Conservation (phyloP, 2,329 filamentous ascomycete species). For the Elsinoe perseae region DNA sequence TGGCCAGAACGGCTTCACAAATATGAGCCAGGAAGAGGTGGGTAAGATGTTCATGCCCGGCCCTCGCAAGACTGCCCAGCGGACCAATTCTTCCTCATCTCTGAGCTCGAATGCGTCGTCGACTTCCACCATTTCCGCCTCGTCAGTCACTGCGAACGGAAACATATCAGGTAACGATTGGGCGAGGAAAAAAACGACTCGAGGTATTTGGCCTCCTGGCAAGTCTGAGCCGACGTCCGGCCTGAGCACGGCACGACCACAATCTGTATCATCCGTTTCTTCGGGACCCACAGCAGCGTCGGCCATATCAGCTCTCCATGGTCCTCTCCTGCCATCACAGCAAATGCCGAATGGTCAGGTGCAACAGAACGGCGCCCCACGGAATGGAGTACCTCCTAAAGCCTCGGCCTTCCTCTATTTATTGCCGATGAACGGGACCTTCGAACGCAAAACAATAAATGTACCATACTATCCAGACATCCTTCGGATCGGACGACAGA, state of each 20-base stretch:
- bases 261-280: constrained; percentile 51
- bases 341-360: constrained; percentile 55
- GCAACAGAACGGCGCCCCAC: constrained; percentile 48
- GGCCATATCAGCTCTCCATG: constrained; percentile 55
- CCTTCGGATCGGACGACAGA: constrained; percentile 88
- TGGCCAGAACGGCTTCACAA: constrained; percentile 54
- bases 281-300: constrained; percentile 53
- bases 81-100: constrained; percentile 86
- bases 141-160: constrained; percentile 25
- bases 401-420: constrained; percentile 75
- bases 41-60: constrained; percentile 60
- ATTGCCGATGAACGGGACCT: constrained; percentile 87
- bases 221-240: constrained; percentile 60
- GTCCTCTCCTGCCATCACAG: constrained; percentile 60
- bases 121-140: constrained; percentile 54
- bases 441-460: constrained; percentile 91
- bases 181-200: constrained; percentile 44
- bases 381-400: constrained; percentile 35
- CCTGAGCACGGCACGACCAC: constrained; percentile 53
- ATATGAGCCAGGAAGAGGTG: constrained; percentile 76
- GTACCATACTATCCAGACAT: constrained; percentile 93
- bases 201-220: constrained; percentile 56
- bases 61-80: constrained; percentile 78
- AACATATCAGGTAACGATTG: constrained; percentile 24
- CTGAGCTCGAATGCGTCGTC: constrained; percentile 57